Base-by-base conservation (phyloP, 2,329 filamentous ascomycete genomes). In the Nigrospora osmanthi region DNA sequence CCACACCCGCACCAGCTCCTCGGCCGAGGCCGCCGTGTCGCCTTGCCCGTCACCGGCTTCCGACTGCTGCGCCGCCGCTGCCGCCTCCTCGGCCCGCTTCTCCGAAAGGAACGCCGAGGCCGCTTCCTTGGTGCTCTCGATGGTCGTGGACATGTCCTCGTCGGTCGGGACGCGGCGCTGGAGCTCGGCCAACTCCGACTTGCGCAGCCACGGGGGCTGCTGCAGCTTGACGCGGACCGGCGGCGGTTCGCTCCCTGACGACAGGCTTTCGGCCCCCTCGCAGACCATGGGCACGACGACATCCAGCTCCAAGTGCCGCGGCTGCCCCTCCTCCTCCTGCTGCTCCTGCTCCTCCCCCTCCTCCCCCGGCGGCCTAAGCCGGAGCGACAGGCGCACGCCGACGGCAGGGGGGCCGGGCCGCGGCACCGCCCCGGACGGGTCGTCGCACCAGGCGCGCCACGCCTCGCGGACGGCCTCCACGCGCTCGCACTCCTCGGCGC, bases 1-100 rank as follows among this genome's bases (percentile, higher is more conserved):
- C 78, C 78, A 81, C 1, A 75, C 77, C 10, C 78, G 64, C 3
- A 76, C 68, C 1, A 75, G 52, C n/a, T n/a, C n/a, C n/a, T n/a
- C n/a, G 0, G 67, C 56, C 0, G 46, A 53, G 11, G 35, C 40
- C 1, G n/a, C 16, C 17, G 17, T 11, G 15, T 17, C n/a, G 3
- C 14, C 11, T 6, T 4, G 23, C 4, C 19, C 19, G 23, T 7
- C 23, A 28, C 23, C 23, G 23, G 23, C 23, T 1, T 19, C n/a
- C 13, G n/a, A 14, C n/a, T 9, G 15, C 15, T 15, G 12, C n/a
- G 39, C 14, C n/a, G 39, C n/a, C 28, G 23, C 23, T 37, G 35
- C 15, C 23, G n/a, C 33, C 30, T 16, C 7, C 17, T 9, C 12
- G 23, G 14, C 31, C 13, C 28, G 12, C 23, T 35, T n/a, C 14